Evolutionary conservation across 805 yeast genomes (phyloP), one percentile per base, ranked within the genome.

Genomic region (Saccharomycopsis oosterbeekiorum): DNA sequence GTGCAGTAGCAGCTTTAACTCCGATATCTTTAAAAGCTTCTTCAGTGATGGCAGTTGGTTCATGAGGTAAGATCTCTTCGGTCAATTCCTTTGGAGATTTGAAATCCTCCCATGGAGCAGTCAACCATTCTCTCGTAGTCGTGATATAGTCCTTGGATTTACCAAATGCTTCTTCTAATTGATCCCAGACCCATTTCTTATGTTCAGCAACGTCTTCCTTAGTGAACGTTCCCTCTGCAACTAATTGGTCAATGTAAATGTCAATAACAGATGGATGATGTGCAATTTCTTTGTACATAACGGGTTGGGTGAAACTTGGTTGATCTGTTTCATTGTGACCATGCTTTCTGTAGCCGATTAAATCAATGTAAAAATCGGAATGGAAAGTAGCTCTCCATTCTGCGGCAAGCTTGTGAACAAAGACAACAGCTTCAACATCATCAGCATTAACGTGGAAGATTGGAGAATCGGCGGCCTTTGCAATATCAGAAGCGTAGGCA

Each of bases 251-350:
- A 67, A 86, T 81, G 80, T 94, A 94, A 73, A 84, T 82, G 69
- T 92, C 96, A 69, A 94, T 81, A 57, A 92, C 96, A 59, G 91
- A 85, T 74, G 85, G 83, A 86, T 92, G 93, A 74, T 88, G 81
- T 60, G 93, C 91, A 72, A 94, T 89, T 78, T 83, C 83, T 74
- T 89, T 78, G 81, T 94, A 94, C 99, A 94, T 94, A 70, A 91
- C 78, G 58, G 99, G 99, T 78, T 94, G 99, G 55, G 99, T 94
- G 83, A 94, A 94, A 41, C 96, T 80, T 63, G 99, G 99, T 80
- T 94, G 99, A 78, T 94, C 99, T 67, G 98, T 94, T 82, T 94
- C 99, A 75, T 94, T 94, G 82, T 94, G 99, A 74, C 99, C 99
- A 74, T 94, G 84, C 76, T 92, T 93, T 79, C 99, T 86, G 88